These are phyloP conservation scores for Penicillium hordei DNA, from an alignment of 2,329 filamentous ascomycete genomes.

Conservation along the genomic window DNA sequence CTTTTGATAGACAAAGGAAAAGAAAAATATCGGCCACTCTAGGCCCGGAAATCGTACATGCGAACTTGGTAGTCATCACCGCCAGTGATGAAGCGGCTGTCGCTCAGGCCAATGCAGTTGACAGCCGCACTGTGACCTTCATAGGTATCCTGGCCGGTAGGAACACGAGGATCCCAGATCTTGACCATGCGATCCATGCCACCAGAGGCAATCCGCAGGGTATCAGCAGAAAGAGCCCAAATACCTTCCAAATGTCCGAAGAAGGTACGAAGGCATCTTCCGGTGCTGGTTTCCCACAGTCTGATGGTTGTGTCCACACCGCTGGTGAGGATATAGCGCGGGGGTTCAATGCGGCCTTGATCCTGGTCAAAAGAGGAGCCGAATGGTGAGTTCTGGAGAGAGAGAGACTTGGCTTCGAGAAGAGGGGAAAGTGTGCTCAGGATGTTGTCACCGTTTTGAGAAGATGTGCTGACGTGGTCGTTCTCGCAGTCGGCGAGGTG, in stretches of 20 bases:
- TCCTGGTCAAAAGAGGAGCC: slow-evolving; percentile 62
- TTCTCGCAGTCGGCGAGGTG: slow-evolving; percentile 59
- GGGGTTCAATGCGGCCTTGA: slow-evolving; percentile 67
- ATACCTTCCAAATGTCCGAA: slow-evolving; percentile 97
- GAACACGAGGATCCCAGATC: slow-evolving; percentile 88
- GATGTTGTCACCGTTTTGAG: slow-evolving; percentile 30
- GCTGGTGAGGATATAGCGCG: slow-evolving; percentile 88
- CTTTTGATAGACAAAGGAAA: background rate
- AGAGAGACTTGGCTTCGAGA: slow-evolving; percentile 25
- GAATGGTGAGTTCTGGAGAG: slow-evolving; percentile 55
- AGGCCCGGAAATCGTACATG: slow-evolving; percentile 70
- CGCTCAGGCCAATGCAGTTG: slow-evolving; percentile 88
- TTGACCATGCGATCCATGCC: slow-evolving; percentile 95
- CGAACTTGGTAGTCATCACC: slow-evolving; percentile 91
- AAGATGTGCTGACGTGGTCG: slow-evolving; percentile 46
- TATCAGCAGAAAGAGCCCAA: slow-evolving; percentile 89
- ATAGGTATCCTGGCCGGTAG: slow-evolving; percentile 88
- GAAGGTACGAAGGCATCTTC: slow-evolving; percentile 83
- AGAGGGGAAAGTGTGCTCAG: slow-evolving; percentile 27
- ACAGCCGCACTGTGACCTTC: slow-evolving; percentile 88
- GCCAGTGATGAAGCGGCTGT: slow-evolving; percentile 84
- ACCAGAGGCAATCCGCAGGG: slow-evolving; percentile 80
- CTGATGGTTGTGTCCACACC: slow-evolving; percentile 89
- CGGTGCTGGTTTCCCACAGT: slow-evolving; percentile 83
- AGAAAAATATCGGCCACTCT: background rate